phyloP scores from a whole-genome alignment of 805 yeast genomes.

The Isabelozyma rhagii region DNA sequence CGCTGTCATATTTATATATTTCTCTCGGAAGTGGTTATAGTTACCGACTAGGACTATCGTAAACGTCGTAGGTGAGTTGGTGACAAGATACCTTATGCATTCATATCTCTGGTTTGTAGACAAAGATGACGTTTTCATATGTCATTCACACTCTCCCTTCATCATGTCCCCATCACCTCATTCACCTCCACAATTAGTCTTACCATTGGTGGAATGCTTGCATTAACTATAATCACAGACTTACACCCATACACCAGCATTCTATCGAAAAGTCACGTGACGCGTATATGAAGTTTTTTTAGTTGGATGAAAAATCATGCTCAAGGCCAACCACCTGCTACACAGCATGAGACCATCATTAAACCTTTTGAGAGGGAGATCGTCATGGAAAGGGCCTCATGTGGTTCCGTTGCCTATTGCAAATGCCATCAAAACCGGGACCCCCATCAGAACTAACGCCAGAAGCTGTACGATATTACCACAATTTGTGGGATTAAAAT shows the following conservation, averaged over 20 bases:
- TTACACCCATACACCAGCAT: slow-evolving; percentile 17
- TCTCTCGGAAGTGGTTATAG: too few relatives aligned
- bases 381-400: slow-evolving; percentile 71
- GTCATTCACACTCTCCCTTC: too few relatives aligned
- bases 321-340: neutral
- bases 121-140: too few relatives aligned
- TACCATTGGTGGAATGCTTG: too few relatives aligned
- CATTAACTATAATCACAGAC: too few relatives aligned
- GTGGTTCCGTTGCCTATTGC: slow-evolving; percentile 93
- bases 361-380: slow-evolving; percentile 24
- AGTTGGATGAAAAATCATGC: neutral
- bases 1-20: too few relatives aligned
- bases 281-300: neutral
- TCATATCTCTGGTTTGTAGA: too few relatives aligned
- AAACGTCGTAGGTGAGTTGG: too few relatives aligned
- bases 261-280: slow-evolving; percentile 57
- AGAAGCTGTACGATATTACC: slow-evolving; percentile 93
- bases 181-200: too few relatives aligned
- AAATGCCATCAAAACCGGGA: slow-evolving; percentile 73
- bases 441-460: slow-evolving; percentile 94
- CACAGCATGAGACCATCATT: slow-evolving; percentile 32
- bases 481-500: slow-evolving; percentile 89
- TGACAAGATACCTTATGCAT: too few relatives aligned
- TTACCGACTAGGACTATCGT: too few relatives aligned
- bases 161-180: too few relatives aligned